Conservation (phyloP, 2,329 filamentous ascomycete genomes). For the Aspergillus sp. region DNA sequence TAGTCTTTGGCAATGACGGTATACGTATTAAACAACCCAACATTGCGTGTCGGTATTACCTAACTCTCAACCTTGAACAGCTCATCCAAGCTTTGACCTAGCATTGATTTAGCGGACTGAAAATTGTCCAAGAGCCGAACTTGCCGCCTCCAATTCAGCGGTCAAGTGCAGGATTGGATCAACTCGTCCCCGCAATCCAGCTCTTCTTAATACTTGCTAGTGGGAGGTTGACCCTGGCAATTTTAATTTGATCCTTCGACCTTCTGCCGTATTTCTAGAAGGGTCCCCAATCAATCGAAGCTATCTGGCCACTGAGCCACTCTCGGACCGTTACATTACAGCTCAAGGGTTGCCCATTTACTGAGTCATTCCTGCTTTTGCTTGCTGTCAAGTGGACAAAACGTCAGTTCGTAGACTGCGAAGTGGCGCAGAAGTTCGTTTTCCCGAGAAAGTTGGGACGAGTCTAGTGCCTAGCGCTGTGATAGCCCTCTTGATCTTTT, state of each 20-base stretch:
- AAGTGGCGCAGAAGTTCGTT: neutral
- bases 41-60: neutral
- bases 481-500: neutral
- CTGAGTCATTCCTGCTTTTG: neutral
- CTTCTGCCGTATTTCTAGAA: slow-evolving; percentile 6
- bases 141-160: neutral
- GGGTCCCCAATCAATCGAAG: neutral
- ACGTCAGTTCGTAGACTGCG: neutral
- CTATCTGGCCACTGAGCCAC: neutral
- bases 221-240: too few relatives aligned
- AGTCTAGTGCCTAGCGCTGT: neutral
- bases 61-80: neutral
- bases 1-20: too few relatives aligned
- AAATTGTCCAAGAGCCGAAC: neutral
- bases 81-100: neutral
- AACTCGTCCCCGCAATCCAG: too few relatives aligned
- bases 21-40: neutral
- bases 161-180: too few relatives aligned
- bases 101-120: neutral
- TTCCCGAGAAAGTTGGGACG: neutral
- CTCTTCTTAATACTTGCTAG: too few relatives aligned
- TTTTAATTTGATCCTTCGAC: neutral
- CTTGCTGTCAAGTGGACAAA: neutral
- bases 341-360: neutral
- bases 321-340: neutral